Evolutionary conservation across 352 stramenopile genomes (phyloP), one percentile per base, ranked within the genome.

Genomic region (Phytophthora pluvialis): DNA sequence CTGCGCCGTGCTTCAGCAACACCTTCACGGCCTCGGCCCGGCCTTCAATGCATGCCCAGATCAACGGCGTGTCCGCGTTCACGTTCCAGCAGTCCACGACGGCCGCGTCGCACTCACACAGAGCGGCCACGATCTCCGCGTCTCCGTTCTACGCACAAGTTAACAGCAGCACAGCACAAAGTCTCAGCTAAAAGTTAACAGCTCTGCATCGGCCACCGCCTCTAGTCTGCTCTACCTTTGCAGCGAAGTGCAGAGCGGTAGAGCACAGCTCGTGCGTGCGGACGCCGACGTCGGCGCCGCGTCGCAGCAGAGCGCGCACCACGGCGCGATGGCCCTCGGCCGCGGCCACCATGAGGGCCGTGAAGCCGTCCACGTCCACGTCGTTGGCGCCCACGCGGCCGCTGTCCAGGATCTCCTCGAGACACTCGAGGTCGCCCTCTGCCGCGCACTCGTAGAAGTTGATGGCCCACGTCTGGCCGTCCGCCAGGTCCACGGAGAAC

Each of bases 31-130:
- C 82, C 36, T 86, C 83, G 3, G 70, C 59, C 13, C 81, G 77
- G 5, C 82, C 86, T 83, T 94, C 86, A 60, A 90, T 92, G 21
- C 86, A 94, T 28, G 86, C 83, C 86, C 86, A 94, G 39, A 92
- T 81, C 28, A 94, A 58, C 48, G 86, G 86, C 32, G 86, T 94
- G 47, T 94, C 86, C 70, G 67, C 77, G 42, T 94, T 89, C 8
- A 88, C 64, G 52, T 94, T 94, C 68, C 77, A 83, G 46, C 65
- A 81, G 56, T 94, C 84, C 13, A 93, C 78, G 5, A 75, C 64
- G 11, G 69, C 60, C 11, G 75, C 42, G 26, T 88, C 81, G n/a
- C 85, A 72, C 54, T 78, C 71, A 67, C 86, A 93, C 36, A 93
- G 84, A 5, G 83, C 86, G 25, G 80, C 76, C 12, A 93, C 80